A percentile compares a stretch with the other conserved stretches of the same genome.
These are phyloP conservation scores for Mycena citricolor DNA, from an alignment of 1,284 basidiomycete genomes.

Conservation along the genomic window DNA sequence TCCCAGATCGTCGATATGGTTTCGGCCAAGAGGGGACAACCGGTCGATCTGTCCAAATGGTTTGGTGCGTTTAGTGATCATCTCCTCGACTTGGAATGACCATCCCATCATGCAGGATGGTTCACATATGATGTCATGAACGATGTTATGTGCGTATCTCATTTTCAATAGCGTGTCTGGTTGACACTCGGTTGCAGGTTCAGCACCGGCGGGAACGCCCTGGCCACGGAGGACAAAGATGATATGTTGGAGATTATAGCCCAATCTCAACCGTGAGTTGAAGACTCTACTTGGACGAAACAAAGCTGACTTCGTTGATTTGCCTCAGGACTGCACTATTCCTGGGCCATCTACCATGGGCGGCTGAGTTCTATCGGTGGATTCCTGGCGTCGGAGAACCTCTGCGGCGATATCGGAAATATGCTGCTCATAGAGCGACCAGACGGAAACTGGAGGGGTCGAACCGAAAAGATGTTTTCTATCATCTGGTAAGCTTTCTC, in stretches of 20 bases:
- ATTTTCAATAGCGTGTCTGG: neutral
- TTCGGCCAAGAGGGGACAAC: slow-evolving; percentile 17
- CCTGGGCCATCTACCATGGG: slow-evolving; percentile 32
- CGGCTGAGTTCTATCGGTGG: slow-evolving; percentile 26
- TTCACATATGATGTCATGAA: slow-evolving; percentile 41
- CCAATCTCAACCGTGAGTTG: neutral
- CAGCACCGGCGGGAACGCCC: slow-evolving; percentile 28
- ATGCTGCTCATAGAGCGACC: slow-evolving; percentile 24
- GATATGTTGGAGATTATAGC: neutral
- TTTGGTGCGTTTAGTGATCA: slow-evolving; percentile 10
- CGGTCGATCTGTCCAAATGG: slow-evolving; percentile 25
- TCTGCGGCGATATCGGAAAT: slow-evolving; percentile 24
- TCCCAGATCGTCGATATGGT: slow-evolving; percentile 35
- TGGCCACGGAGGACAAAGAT: slow-evolving; percentile 13
- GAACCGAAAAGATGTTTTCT: slow-evolving; percentile 36
- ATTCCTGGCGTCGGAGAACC: slow-evolving; percentile 24
- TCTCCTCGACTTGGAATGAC: too few relatives aligned
- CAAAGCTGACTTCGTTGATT: neutral
- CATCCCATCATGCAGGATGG: too few relatives aligned
- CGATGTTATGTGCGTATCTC: slow-evolving; percentile 36
- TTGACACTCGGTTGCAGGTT: slow-evolving; percentile 23
- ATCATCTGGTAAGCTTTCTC: slow-evolving; percentile 37
- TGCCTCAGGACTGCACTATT: slow-evolving; percentile 14
- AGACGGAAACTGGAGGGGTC: slow-evolving; percentile 28
- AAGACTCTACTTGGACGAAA: neutral